These are phyloP conservation scores for Monosporascus sp. DNA, from an alignment of 2,329 filamentous ascomycete species.

Conservation along the genomic window DNA sequence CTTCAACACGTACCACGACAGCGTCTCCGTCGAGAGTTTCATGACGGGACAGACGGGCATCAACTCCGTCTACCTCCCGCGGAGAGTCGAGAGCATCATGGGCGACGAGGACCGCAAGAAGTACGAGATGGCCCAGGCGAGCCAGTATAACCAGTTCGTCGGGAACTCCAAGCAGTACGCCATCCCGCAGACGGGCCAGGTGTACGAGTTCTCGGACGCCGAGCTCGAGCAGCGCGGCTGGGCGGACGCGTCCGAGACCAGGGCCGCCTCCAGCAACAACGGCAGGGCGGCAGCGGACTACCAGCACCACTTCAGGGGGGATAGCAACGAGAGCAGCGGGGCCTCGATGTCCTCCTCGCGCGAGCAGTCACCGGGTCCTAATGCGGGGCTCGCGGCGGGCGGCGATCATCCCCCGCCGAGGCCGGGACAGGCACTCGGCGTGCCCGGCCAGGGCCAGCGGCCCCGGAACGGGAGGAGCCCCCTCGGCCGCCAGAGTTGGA, in stretches of 20 bases:
- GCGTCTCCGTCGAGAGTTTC: constrained; percentile 46
- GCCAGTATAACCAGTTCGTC: constrained; percentile 34
- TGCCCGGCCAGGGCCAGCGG: constrained; percentile 19
- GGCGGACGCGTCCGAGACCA: constrained; percentile 31
- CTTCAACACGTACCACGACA: constrained; percentile 2
- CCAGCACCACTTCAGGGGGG: constrained; percentile 15
- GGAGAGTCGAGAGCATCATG: constrained; percentile 70
- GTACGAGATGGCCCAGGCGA: constrained; percentile 63
- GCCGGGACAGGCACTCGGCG: constrained; percentile 12
- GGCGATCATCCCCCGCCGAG: constrained; percentile 6
- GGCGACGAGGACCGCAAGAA: constrained; percentile 70
- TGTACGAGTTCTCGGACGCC: constrained; percentile 44
- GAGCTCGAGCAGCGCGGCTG: constrained; percentile 36
- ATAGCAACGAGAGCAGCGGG: constrained; percentile 15
- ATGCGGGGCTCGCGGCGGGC: constrained; percentile 5
- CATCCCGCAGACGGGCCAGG: constrained; percentile 35
- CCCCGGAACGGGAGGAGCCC: constrained; percentile 31
- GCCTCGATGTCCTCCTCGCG: constrained; percentile 7
- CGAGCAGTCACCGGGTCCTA: constrained; percentile 10
- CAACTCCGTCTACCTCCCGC: constrained; percentile 60
- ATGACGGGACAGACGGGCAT: constrained; percentile 50
- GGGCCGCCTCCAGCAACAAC: constrained; percentile 15
- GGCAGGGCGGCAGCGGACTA: constrained; percentile 3
- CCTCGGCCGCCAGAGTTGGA: constrained; percentile 30
- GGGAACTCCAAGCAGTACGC: constrained; percentile 27